A percentile compares a stretch with the other conserved stretches of the same genome.
These are phyloP conservation scores for Candida ulmi DNA, from an alignment of 805 yeast species.

Conservation along the genomic window DNA sequence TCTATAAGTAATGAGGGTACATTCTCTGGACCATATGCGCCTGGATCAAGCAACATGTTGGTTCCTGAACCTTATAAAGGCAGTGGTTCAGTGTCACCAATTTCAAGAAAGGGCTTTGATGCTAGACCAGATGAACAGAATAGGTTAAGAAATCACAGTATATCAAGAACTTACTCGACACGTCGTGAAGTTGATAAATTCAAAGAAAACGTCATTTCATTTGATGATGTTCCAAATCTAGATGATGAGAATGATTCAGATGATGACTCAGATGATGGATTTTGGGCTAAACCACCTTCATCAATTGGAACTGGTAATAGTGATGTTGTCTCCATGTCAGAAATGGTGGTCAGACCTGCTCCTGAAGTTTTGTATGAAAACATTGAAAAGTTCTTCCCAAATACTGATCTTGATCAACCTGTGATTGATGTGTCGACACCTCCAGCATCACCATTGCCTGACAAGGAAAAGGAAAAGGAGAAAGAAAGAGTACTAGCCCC, in stretches of 20 bases:
- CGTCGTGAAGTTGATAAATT: conserved; percentile 41
- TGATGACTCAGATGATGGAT: conserved; percentile 47
- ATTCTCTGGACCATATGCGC: conserved; percentile 32
- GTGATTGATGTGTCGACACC: conserved; percentile 69
- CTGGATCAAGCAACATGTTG: conserved; percentile 36
- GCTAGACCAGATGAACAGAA: neutral
- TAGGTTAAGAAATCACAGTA: neutral
- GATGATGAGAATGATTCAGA: conserved; percentile 29
- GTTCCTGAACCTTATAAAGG: conserved; percentile 36
- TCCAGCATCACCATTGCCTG: conserved; percentile 44
- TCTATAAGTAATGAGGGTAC: conserved; percentile 19
- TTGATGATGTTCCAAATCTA: conserved; percentile 65
- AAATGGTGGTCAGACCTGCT: conserved; percentile 86
- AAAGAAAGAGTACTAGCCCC: neutral
- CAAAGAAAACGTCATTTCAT: conserved; percentile 65
- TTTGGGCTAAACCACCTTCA: conserved; percentile 50
- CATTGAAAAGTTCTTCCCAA: conserved; percentile 87
- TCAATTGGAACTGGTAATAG: conserved; percentile 12
- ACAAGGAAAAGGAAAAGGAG: neutral
- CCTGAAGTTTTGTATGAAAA: conserved; percentile 91
- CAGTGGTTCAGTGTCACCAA: conserved; percentile 18
- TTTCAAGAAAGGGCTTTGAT: conserved; percentile 16
- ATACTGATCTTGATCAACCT: conserved; percentile 87
- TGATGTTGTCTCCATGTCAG: conserved; percentile 25
- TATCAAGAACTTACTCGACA: neutral